A percentile compares a stretch with the other conserved stretches of the same genome.
Evolutionary conservation across 2,329 filamentous ascomycete genomes (phyloP).

Genomic region (Diaporthe australafricana): DNA sequence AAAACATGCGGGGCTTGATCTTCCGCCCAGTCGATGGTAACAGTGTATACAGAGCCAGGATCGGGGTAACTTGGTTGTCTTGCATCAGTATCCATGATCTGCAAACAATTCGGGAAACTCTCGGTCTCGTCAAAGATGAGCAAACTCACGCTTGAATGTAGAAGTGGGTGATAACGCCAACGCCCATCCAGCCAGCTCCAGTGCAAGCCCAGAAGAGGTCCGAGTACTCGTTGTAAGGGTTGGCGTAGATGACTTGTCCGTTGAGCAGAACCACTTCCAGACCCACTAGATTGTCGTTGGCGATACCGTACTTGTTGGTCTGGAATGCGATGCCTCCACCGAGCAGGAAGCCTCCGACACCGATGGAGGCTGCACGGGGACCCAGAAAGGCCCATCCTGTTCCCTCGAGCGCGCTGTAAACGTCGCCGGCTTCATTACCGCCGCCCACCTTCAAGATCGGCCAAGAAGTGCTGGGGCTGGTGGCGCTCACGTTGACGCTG

Average conservation of each 20-base stretch:
- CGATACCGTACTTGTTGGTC: constrained; percentile 25
- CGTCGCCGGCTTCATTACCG: constrained; percentile 26
- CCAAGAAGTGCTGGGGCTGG: constrained; percentile 27
- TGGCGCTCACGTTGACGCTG: constrained; percentile 16
- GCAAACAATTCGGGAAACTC: not conserved
- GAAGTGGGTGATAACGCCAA: constrained; percentile 31
- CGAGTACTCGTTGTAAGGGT: constrained; percentile 30
- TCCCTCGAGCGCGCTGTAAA: constrained; percentile 28
- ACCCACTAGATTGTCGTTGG: constrained; percentile 29
- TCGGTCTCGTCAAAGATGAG: not conserved
- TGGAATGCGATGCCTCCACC: constrained; percentile 34
- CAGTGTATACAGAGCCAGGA: constrained; percentile 25
- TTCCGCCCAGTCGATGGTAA: constrained; percentile 23
- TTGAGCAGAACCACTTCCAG: constrained; percentile 31
- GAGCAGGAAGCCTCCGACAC: constrained; percentile 30
- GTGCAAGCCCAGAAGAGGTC: constrained; percentile 35
- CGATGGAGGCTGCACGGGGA: constrained; percentile 30
- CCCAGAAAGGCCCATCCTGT: constrained; percentile 33
- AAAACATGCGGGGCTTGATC: constrained; percentile 28
- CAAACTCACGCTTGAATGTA: constrained; percentile 31
- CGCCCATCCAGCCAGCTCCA: constrained; percentile 31
- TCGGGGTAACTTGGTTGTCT: constrained; percentile 28
- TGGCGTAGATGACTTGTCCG: constrained; percentile 32
- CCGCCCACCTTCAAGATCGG: constrained; percentile 34
- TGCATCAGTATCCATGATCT: not conserved